phyloP scores from a whole-genome alignment of 2,329 filamentous ascomycete genomes.

The Biscogniauxia mediterranea region DNA sequence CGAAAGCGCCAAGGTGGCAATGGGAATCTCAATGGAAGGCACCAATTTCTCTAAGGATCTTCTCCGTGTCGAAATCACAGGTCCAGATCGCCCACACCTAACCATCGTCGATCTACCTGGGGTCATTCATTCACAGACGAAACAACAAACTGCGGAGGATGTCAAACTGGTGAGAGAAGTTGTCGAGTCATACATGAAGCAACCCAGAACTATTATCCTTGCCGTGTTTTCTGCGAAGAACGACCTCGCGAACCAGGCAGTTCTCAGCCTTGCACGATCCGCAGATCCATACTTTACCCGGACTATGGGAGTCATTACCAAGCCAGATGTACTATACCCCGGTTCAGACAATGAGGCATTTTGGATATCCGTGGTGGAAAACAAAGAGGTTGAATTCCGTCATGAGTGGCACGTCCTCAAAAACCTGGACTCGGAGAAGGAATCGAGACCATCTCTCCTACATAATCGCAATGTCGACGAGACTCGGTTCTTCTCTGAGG shows the following conservation, averaged over 20 bases:
- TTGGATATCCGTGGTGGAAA: constrained; percentile 43
- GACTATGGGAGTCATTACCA: constrained; percentile 51
- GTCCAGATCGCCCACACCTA: constrained; percentile 48
- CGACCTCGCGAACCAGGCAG: constrained; percentile 58
- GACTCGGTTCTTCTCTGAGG: constrained; percentile 41
- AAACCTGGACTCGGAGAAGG: constrained; percentile 43
- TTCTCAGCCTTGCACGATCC: constrained; percentile 48
- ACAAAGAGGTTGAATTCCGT: constrained; percentile 44
- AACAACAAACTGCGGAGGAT: constrained; percentile 44
- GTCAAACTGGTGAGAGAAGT: constrained; percentile 45
- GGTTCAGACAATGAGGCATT: constrained; percentile 40
- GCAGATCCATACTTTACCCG: constrained; percentile 35
- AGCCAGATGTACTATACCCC: constrained; percentile 39
- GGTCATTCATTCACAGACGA: constrained; percentile 49
- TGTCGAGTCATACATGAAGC: constrained; percentile 54
- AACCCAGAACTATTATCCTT: constrained; percentile 57
- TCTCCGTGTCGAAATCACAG: constrained; percentile 47
- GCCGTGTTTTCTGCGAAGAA: constrained; percentile 56
- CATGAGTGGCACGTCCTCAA: constrained; percentile 55
- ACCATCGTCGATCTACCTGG: constrained; percentile 61
- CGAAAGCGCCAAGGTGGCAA: constrained; percentile 41
- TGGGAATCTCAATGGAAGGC: constrained; percentile 44
- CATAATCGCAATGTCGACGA: constrained; percentile 41
- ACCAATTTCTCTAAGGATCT: constrained; percentile 46
- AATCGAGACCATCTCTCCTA: constrained; percentile 25